Percentiles rank a stretch among this genome's conserved stretches.
phyloP scores from a whole-genome alignment of 176 grass and related monocot genomes.

The Hyparrhenia diplandra region DNA sequence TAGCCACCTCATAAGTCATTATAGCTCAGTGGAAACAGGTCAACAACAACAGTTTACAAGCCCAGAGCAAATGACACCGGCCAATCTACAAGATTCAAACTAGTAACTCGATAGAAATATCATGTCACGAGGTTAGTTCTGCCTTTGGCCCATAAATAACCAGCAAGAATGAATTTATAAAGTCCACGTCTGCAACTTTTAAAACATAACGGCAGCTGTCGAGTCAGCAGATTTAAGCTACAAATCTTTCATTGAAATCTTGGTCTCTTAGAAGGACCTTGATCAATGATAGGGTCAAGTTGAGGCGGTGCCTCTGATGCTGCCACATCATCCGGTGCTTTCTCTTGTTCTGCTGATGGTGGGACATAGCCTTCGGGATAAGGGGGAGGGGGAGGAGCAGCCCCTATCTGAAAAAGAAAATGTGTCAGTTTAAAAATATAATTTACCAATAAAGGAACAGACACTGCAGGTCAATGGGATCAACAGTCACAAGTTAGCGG shows the following conservation, averaged over 20 bases:
- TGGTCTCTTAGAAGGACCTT: conserved; percentile 90
- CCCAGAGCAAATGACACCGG: neutral
- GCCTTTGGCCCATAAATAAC: neutral
- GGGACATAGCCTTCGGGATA: conserved; percentile 90
- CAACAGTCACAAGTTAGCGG: neutral
- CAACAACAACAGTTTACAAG: neutral
- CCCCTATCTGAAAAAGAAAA: conserved; percentile 51
- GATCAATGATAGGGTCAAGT: conserved; percentile 91
- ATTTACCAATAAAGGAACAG: neutral
- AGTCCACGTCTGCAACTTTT: neutral
- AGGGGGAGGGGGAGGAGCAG: conserved; percentile 77
- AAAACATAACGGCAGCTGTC: neutral
- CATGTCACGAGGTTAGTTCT: neutral
- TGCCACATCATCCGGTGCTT: conserved; percentile 55
- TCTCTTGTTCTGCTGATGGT: conserved; percentile 58
- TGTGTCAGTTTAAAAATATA: neutral
- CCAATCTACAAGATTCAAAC: neutral
- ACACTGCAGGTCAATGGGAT: neutral
- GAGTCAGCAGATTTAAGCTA: neutral
- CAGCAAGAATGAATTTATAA: neutral
- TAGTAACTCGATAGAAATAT: neutral
- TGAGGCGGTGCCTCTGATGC: conserved; percentile 47
- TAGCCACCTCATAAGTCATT: neutral
- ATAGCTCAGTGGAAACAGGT: neutral
- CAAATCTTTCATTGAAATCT: conserved; percentile 51